Base-by-base conservation (phyloP, 768 basidiomycete species). In the Auricularia cornea region DNA sequence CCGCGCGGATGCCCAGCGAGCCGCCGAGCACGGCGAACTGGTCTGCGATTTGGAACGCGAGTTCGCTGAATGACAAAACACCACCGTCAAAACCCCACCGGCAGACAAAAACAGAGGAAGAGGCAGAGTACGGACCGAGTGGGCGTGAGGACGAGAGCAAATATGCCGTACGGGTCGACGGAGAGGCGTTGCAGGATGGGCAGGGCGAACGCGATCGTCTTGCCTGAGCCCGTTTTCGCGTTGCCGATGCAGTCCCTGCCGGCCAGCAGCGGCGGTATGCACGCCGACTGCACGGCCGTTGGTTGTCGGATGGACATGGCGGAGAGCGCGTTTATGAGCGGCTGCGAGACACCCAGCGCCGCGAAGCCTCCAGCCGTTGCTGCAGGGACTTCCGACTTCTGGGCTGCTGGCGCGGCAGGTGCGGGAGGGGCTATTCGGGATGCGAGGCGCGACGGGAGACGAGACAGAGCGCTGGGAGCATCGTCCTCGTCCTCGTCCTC, bases 221-320 rank as follows among this genome's bases (percentile, higher is more conserved):
- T 99, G 69, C 96, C 96, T 2, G 92, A 94, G 60, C 97, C 97
- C 0, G 97, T 99, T 77, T 98, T 95, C 1, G 97, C 94, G 66
- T 96, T 94, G 11, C 97, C 97, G 64, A 99, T 92, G 73, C 95
- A 98, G 74, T 99, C 96, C 71, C 88, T 84, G 41, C 96, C 96
- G 93, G 81, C 76, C 30, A 99, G 78, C 61, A 98, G 83, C 3
- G 88, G 86, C 2, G 92, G 92, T 69, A 99, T 90, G 73, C 95
- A 98, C 3, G 92, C 91, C 0, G 82, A 80, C 70, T 99, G 96
- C 31, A 99, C 87, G 65, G 89, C 86, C 0, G 96, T 98, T 0
- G 96, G 95, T 2, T 74, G 71, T 40, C 80, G 81, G 65, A 98
- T 98, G 16, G 93, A 92, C 89, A 99, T 94, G 38, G 83, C 81